A percentile compares a stretch with the other conserved stretches of the same genome.
Evolutionary conservation across 2,329 filamentous ascomycete species (phyloP).

Genomic region (Epichloe coenophiala): DNA sequence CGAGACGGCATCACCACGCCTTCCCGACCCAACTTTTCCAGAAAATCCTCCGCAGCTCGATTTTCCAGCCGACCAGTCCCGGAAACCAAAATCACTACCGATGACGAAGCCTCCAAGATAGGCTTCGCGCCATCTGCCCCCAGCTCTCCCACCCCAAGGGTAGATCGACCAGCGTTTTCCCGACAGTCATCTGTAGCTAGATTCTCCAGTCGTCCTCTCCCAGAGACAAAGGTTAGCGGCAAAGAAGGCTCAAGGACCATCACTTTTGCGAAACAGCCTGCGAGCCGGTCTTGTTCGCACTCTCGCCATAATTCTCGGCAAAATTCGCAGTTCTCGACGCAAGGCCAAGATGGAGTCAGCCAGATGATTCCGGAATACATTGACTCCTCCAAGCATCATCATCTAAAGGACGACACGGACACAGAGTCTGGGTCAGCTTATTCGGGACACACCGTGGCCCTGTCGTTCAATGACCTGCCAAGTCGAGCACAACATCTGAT

Average conservation of each 20-base stretch:
- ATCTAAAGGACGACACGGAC: conserved; percentile 6
- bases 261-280: conserved; percentile 40
- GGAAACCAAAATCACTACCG: conserved; percentile 49
- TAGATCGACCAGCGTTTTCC: conserved; percentile 25
- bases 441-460: conserved; percentile 48
- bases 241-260: conserved; percentile 43
- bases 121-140: conserved; percentile 45
- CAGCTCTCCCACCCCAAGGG: conserved; percentile 13
- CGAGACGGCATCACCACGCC: conserved; percentile 13
- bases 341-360: conserved; percentile 20
- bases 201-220: conserved; percentile 50
- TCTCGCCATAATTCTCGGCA: conserved; percentile 19
- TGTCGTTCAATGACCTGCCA: conserved; percentile 79
- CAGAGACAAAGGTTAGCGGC: conserved; percentile 44
- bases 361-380: conserved; percentile 30
- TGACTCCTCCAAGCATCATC: conserved; percentile 7
- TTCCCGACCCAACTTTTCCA: conserved; percentile 33
- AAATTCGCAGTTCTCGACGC: conserved; percentile 20
- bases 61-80: conserved; percentile 66
- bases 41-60: conserved; percentile 39
- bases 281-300: conserved; percentile 5
- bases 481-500: conserved; percentile 77
- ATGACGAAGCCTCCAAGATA: conserved; percentile 48
- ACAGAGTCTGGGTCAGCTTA: conserved; percentile 29
- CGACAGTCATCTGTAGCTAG: conserved; percentile 36